Percentiles rank a stretch among this genome's conserved stretches.
These are phyloP conservation scores for Pseudogymnoascus sp. DNA, from an alignment of 2,329 filamentous ascomycete genomes.

Conservation along the genomic window DNA sequence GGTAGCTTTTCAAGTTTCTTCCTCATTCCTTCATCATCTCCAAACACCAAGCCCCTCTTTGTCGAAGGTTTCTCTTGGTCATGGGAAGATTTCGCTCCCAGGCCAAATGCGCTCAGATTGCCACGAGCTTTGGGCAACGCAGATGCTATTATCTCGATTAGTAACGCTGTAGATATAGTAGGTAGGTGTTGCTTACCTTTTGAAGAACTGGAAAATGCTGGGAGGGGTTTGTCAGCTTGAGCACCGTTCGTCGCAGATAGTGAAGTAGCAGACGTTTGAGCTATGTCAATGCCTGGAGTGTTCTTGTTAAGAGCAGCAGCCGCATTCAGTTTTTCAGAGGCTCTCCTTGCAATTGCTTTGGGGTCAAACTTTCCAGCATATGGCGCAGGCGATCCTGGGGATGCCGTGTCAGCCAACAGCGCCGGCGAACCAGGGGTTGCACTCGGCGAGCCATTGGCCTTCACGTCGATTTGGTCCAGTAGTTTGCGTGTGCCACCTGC, in stretches of 20 bases:
- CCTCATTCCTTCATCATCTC: slow-evolving; percentile 77
- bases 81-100: slow-evolving; percentile 55
- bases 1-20: slow-evolving; percentile 90
- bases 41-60: slow-evolving; percentile 73
- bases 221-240: slow-evolving; percentile 35
- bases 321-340: slow-evolving; percentile 49
- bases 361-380: slow-evolving; percentile 79
- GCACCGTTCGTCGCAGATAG: slow-evolving; percentile 31
- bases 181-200: slow-evolving; percentile 28
- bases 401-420: slow-evolving; percentile 31
- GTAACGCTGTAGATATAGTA: neutral
- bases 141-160: slow-evolving; percentile 27
- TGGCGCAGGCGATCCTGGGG: slow-evolving; percentile 43
- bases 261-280: slow-evolving; percentile 36
- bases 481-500: slow-evolving; percentile 58
- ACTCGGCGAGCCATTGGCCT: slow-evolving; percentile 38
- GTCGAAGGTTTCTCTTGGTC: slow-evolving; percentile 58
- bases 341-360: slow-evolving; percentile 77
- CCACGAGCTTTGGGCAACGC: slow-evolving; percentile 58
- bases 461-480: slow-evolving; percentile 66
- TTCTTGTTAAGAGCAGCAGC: slow-evolving; percentile 43
- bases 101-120: slow-evolving; percentile 77
- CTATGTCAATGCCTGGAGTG: slow-evolving; percentile 39
- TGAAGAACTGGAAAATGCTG: slow-evolving; percentile 31
- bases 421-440: slow-evolving; percentile 45